These are phyloP conservation scores for Fusarium multiceps DNA, from an alignment of 2,329 filamentous ascomycete genomes.

Conservation along the genomic window DNA sequence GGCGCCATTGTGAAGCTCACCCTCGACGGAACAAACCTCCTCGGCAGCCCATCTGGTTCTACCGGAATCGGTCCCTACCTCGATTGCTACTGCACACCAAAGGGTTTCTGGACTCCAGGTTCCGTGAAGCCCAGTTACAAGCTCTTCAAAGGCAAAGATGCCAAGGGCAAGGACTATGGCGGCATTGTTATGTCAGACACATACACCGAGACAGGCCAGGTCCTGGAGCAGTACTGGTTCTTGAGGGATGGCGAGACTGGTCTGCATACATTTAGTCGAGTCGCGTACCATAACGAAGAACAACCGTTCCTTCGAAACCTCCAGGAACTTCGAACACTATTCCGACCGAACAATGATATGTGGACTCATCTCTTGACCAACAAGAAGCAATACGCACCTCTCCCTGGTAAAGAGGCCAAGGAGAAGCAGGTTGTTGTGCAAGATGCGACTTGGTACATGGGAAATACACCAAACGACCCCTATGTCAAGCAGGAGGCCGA, in stretches of 20 bases:
- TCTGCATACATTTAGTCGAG: constrained; percentile 69
- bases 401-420: constrained; percentile 51
- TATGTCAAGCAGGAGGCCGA: constrained; percentile 68
- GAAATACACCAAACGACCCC: constrained; percentile 63
- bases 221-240: constrained; percentile 74
- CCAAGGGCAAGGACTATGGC: constrained; percentile 63
- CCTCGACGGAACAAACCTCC: constrained; percentile 59
- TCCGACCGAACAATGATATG: constrained; percentile 67
- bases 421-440: constrained; percentile 64
- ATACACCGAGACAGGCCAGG: constrained; percentile 67
- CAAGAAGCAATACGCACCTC: constrained; percentile 63
- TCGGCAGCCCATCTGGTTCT: constrained; percentile 54
- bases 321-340: constrained; percentile 70
- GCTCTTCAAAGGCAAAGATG: constrained; percentile 59
- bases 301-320: constrained; percentile 67
- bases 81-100: constrained; percentile 71
- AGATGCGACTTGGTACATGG: constrained; percentile 72
- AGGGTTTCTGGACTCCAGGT: constrained; percentile 69
- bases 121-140: constrained; percentile 57
- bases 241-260: constrained; percentile 71
- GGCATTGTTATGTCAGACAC: constrained; percentile 70
- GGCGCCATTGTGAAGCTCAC: constrained; percentile 52
- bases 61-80: constrained; percentile 67
- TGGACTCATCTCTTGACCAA: constrained; percentile 73
- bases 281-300: constrained; percentile 68